A percentile compares a stretch with the other conserved stretches of the same genome.
phyloP scores from a whole-genome alignment of 768 basidiomycete genomes.

The Boletus sp. region DNA sequence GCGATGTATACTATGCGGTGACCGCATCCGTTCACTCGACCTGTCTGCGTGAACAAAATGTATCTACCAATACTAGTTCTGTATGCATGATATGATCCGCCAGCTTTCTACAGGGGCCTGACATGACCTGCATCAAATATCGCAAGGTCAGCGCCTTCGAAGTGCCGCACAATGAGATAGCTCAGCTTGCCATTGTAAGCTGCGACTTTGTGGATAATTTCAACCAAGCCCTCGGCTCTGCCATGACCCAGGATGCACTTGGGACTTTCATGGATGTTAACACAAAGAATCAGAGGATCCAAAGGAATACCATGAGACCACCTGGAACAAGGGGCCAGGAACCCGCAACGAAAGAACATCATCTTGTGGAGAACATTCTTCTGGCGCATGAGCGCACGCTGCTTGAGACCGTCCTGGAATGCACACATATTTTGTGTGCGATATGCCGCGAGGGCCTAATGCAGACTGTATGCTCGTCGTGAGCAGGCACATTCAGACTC shows the following conservation, averaged over 20 bases:
- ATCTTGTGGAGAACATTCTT: background rate
- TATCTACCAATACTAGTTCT: too few species aligned
- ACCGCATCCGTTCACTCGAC: too few species aligned
- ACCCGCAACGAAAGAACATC: background rate
- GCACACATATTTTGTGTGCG: background rate
- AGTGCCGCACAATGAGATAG: slow-evolving; percentile 43
- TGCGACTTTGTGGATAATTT: slow-evolving; percentile 60
- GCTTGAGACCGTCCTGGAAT: background rate
- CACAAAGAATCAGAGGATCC: slow-evolving; percentile 58
- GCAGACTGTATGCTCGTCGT: background rate
- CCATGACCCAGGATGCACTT: slow-evolving; percentile 72
- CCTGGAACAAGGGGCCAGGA: slow-evolving; percentile 18
- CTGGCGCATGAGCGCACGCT: background rate
- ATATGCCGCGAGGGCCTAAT: background rate
- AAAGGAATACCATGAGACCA: slow-evolving; percentile 63
- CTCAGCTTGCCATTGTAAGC: slow-evolving; percentile 52
- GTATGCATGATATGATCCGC: too few species aligned
- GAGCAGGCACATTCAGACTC: too few species aligned
- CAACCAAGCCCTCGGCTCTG: slow-evolving; percentile 56
- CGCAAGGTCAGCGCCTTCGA: slow-evolving; percentile 34
- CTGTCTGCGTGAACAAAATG: too few species aligned
- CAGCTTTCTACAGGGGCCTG: slow-evolving; percentile 47
- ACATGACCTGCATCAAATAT: slow-evolving; percentile 41
- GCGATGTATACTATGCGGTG: slow-evolving; percentile 40
- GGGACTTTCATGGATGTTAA: slow-evolving; percentile 69